A percentile compares a stretch with the other conserved stretches of the same genome.
Evolutionary conservation across 257 asterid species (phyloP).

Genomic region (Gynochthodes officinalis): DNA sequence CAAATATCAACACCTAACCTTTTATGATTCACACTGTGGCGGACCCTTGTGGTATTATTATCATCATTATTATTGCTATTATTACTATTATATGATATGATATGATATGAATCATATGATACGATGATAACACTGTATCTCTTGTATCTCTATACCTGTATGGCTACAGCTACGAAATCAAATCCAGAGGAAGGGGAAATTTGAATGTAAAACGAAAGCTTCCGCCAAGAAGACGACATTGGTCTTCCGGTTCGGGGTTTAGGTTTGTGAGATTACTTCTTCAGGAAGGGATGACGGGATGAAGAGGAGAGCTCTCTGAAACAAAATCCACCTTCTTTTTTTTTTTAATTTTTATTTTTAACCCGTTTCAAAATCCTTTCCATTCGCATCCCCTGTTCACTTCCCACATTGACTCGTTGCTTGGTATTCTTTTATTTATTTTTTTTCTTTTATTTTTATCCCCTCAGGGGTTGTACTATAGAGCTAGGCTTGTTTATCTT

Average conservation of each 20-base stretch:
- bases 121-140: no score
- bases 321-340: no score
- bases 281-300: conserved; percentile 3
- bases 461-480: not conserved
- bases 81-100: no score
- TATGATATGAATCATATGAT: no score
- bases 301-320: conserved; percentile 11
- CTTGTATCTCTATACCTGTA: no score
- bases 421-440: not conserved
- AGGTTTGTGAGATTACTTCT: no score
- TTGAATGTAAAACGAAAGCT: conserved; percentile 11
- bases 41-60: no score
- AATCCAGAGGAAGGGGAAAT: not conserved
- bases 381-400: not conserved
- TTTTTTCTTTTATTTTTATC: not conserved
- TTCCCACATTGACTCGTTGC: not conserved
- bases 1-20: no score
- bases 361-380: conserved; percentile 19
- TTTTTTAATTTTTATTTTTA: not conserved
- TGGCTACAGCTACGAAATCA: not conserved
- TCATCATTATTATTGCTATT: no score
- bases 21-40: no score
- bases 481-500: conserved; percentile 15
- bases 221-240: conserved; percentile 17
- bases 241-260: not conserved